Evolutionary conservation across 345 rosid genomes (phyloP).

Genomic region (Cardamine occulta): DNA sequence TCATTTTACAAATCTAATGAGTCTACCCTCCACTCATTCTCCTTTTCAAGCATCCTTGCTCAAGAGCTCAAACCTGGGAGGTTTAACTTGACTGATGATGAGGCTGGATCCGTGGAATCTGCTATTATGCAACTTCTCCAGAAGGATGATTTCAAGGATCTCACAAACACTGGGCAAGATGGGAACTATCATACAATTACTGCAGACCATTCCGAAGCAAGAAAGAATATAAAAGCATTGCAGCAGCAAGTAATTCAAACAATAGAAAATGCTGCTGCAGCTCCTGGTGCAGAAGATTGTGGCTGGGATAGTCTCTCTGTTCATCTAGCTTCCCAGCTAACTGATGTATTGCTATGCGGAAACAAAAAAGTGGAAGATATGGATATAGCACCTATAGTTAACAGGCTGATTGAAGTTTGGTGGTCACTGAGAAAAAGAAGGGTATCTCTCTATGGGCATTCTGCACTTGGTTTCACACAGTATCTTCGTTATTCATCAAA

Average conservation of each 20-base stretch:
- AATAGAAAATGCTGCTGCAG: conserved; percentile 75
- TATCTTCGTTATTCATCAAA: conserved; percentile 72
- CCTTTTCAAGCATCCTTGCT: conserved; percentile 62
- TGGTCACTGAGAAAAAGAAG: conserved; percentile 83
- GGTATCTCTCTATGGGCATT: conserved; percentile 81
- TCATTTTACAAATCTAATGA: conserved; percentile 50
- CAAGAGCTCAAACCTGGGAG: conserved; percentile 67
- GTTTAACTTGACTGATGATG: conserved; percentile 72
- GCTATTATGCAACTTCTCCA: conserved; percentile 51
- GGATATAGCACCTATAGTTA: conserved; percentile 52
- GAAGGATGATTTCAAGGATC: conserved; percentile 40
- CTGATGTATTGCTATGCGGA: conserved; percentile 45
- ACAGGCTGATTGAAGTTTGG: conserved; percentile 71
- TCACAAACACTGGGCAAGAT: conserved; percentile 45
- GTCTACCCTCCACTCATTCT: conserved; percentile 51
- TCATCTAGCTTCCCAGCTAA: conserved; percentile 67
- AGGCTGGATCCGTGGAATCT: conserved; percentile 56
- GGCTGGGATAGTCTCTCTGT: conserved; percentile 60
- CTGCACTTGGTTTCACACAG: conserved; percentile 78
- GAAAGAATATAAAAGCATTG: conserved; percentile 45
- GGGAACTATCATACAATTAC: conserved; percentile 38
- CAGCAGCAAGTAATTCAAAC: conserved; percentile 61
- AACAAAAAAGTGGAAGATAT: conserved; percentile 52
- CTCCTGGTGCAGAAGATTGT: conserved; percentile 65
- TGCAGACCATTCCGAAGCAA: conserved; percentile 46